These are phyloP conservation scores for Decorospora gaudefroyi DNA, from an alignment of 2,329 filamentous ascomycete species.

Conservation along the genomic window DNA sequence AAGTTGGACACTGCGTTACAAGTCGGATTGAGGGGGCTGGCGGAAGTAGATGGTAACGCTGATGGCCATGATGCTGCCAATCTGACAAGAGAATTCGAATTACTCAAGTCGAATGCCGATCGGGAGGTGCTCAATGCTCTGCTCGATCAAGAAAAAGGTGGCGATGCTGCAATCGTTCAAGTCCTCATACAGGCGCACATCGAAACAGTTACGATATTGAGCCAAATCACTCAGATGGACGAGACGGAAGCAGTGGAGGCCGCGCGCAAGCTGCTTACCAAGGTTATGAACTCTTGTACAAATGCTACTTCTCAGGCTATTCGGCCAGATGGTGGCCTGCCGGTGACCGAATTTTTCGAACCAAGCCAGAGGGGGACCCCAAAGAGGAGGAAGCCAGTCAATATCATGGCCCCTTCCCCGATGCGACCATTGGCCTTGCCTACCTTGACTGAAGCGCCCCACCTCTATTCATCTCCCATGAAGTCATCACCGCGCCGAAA, in stretches of 20 bases:
- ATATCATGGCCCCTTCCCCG: constrained; percentile 55
- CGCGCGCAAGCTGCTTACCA: constrained; percentile 75
- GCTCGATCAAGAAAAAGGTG: constrained; percentile 79
- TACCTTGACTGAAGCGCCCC: constrained; percentile 39
- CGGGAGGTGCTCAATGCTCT: constrained; percentile 78
- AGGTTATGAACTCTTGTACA: constrained; percentile 76
- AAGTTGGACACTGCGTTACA: constrained; percentile 85
- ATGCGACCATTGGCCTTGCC: constrained; percentile 49
- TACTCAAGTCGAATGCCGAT: constrained; percentile 81
- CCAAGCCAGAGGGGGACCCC: constrained; percentile 75
- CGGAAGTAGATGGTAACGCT: constrained; percentile 66
- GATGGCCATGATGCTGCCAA: constrained; percentile 71
- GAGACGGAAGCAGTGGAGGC: constrained; percentile 81
- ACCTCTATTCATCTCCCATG: constrained; percentile 64
- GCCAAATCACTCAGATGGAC: constrained; percentile 78
- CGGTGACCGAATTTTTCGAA: constrained; percentile 67
- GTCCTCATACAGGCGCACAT: constrained; percentile 87
- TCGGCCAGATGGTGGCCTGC: constrained; percentile 78
- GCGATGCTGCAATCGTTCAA: constrained; percentile 78
- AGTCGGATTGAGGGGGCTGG: constrained; percentile 79
- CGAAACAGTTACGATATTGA: constrained; percentile 82
- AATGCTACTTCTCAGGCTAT: constrained; percentile 79
- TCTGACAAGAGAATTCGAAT: constrained; percentile 79
- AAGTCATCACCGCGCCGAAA: constrained; percentile 81
- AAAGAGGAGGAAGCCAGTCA: constrained; percentile 65